These are phyloP conservation scores for Hypomontagnella monticulosa DNA, from an alignment of 495 filamentous ascomycete species.

Conservation along the genomic window DNA sequence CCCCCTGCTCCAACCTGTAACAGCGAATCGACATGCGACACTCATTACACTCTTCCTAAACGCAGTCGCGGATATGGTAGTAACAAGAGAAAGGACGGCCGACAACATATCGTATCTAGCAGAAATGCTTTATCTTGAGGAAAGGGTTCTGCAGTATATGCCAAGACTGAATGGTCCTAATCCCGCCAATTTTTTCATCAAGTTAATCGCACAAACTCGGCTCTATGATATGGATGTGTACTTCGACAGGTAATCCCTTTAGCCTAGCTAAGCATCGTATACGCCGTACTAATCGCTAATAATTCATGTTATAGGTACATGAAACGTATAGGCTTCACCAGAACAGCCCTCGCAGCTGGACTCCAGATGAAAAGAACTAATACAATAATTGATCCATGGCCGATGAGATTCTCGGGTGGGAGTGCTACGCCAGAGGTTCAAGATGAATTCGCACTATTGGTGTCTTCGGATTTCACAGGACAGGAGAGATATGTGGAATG, in stretches of 20 bases:
- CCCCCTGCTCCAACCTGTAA: conserved; percentile 8
- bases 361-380: conserved; percentile 45
- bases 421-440: conserved; percentile 39
- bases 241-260: conserved; percentile 4
- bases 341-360: conserved; percentile 2
- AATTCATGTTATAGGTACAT: background rate
- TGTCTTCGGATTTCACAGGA: conserved; percentile 26
- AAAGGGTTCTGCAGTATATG: background rate
- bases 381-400: conserved; percentile 53
- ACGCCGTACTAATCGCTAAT: background rate
- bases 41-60: conserved; percentile 22
- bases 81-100: background rate
- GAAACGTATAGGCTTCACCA: background rate
- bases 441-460: conserved; percentile 46
- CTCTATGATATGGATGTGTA: conserved; percentile 14
- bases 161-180: background rate
- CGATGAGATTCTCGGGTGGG: conserved; percentile 40
- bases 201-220: conserved; percentile 2
- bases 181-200: conserved; percentile 18
- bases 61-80: background rate
- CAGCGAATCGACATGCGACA: conserved; percentile 38
- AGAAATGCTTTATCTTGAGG: background rate
- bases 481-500: conserved; percentile 54
- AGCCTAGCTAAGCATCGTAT: no score
- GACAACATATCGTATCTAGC: background rate